Base-by-base conservation (phyloP, 495 filamentous ascomycete genomes). In the Choiromyces venosus region DNA sequence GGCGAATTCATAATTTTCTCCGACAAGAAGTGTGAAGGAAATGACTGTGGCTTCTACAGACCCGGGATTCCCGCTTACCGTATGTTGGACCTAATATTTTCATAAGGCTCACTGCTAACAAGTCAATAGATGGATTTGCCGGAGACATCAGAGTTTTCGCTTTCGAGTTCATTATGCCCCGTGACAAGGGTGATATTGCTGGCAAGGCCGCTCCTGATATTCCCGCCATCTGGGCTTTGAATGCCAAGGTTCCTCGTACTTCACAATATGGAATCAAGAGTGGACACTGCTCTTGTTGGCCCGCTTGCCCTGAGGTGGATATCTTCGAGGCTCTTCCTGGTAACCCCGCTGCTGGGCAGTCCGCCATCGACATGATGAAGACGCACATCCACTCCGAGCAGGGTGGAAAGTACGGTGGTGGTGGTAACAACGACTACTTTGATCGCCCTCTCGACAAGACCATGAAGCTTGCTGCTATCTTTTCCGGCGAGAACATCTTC, bases 291-390 rank as follows among this genome's bases (percentile, higher is more conserved):
- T 88, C 85, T 65, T 92, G 91, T 83, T 92, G 90, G 89, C 82
- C 85, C 33, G 89, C 88, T 21, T 93, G 91, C 79, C 91, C 90
- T 73, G 90, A 93, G 83, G 86, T 90, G 66, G 91, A 93, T 79
- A 81, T 92, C 18, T 88, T 90, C 72, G 91, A 93, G 82, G 84
- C 90, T 39, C 86, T 92, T 12, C 77, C 82, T 44, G 83, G 83
- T 71, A 61, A 61, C 33, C 52, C 52, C 52, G 25, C 52, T 0
- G 12, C 12, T 61, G 52, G 52, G 1, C 79, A 78, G 37, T 84
- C 83, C 52, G 81, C 82, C 68, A 82, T 86, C 67, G 77, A 79
- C 38, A 82, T 81, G 33, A 82, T 84, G 69, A 91, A 88, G 80
- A 85, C 87, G 9, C 90, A 89, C 5, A 83, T 91, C 68, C 90